phyloP scores from a whole-genome alignment of 257 asterid species.

The Solanum corneliomulleri region DNA sequence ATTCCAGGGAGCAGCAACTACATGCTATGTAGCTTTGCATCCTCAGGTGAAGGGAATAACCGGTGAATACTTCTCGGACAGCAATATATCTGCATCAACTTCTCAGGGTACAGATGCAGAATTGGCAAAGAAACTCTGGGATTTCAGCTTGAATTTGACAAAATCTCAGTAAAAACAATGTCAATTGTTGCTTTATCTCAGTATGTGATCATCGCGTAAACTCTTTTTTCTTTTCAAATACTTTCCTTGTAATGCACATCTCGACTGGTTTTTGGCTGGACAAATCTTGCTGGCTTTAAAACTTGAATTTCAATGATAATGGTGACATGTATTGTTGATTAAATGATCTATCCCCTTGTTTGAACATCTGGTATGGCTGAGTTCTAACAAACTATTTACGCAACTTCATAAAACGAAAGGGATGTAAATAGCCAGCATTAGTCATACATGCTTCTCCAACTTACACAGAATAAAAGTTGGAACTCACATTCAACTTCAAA shows the following conservation, averaged over 20 bases:
- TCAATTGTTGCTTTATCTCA: not conserved
- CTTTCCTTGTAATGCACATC: not conserved
- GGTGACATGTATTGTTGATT: not conserved
- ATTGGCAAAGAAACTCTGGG: slow-evolving; percentile 26
- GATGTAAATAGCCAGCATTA: not conserved
- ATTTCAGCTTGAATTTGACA: slow-evolving; percentile 13
- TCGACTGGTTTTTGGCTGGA: not conserved
- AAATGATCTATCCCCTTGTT: not conserved
- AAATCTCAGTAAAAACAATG: not conserved
- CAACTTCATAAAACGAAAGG: not conserved
- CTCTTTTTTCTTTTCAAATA: not conserved
- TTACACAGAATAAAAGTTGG: not conserved
- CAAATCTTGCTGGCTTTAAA: not conserved
- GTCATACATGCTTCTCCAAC: not conserved
- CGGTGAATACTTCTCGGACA: slow-evolving; percentile 23
- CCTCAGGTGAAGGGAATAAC: slow-evolving; percentile 22
- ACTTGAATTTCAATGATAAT: not conserved
- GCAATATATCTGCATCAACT: slow-evolving; percentile 16
- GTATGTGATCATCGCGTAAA: not conserved
- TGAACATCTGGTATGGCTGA: not conserved
- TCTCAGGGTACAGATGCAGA: slow-evolving; percentile 12
- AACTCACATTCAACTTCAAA: not conserved
- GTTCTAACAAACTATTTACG: not conserved
- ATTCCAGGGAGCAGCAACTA: slow-evolving; percentile 29
- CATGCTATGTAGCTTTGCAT: slow-evolving; percentile 30